A percentile compares a stretch with the other conserved stretches of the same genome.
Conservation (phyloP, 176 grass and related monocot genomes). For the Aegilops bicornis region DNA sequence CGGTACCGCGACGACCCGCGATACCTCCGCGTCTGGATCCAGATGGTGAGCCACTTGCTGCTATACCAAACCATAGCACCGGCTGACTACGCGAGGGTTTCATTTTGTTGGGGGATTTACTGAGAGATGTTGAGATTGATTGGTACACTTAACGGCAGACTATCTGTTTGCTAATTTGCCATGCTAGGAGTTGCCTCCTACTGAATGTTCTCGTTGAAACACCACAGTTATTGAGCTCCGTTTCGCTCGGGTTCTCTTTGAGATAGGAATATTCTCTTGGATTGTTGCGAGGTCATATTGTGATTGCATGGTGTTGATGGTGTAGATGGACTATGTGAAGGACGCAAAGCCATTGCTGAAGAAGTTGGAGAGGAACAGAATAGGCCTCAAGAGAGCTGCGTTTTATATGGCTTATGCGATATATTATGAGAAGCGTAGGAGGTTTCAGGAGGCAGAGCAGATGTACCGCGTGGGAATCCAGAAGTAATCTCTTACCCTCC, state of each 20-base stretch:
- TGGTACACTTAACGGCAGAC: neutral
- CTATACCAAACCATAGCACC: neutral
- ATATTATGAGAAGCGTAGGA: conserved; percentile 90
- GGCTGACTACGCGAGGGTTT: neutral
- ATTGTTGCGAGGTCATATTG: neutral
- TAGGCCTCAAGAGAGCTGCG: conserved; percentile 70
- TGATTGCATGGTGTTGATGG: neutral
- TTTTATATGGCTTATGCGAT: conserved; percentile 90
- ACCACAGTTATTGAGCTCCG: neutral
- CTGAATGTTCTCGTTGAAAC: neutral
- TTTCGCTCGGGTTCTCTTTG: neutral
- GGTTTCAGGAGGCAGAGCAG: conserved; percentile 58
- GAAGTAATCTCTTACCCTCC: conserved; percentile 49
- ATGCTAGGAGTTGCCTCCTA: neutral
- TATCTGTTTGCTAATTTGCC: neutral
- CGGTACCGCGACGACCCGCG: conserved; percentile 64
- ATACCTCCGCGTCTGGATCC: conserved; percentile 84
- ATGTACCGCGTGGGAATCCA: conserved; percentile 72
- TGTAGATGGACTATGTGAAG: conserved; percentile 84
- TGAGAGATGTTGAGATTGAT: neutral
- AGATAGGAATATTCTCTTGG: neutral
- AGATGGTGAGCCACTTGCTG: conserved; percentile 45
- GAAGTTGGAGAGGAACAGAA: conserved; percentile 77
- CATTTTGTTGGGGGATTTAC: neutral
- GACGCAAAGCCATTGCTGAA: conserved; percentile 83